Evolutionary conservation across 176 grass and related monocot species (phyloP), one percentile per base, ranked within the genome.

Genomic region (Puccinellia tenuiflora): DNA sequence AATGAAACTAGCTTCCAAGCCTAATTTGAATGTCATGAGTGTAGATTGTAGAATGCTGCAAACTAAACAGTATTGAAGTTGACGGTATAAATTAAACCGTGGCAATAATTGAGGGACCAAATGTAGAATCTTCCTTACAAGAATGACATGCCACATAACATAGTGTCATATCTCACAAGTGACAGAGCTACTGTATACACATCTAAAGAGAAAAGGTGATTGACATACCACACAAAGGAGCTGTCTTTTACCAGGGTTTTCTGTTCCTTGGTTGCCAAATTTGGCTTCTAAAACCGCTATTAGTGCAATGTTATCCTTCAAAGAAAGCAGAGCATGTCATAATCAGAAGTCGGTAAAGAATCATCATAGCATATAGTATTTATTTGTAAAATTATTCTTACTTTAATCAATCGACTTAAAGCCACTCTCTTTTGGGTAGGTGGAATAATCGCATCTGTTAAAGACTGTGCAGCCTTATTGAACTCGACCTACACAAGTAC

Each of bases 391-490:
- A 34, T 56, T 76, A n/a, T 60, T 42, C 61, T 79, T 76, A 93
- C 97, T 76, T 99, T 99, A 78, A 99, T 85, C 85, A 99, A 86
- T 43, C 97, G 89, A 79, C 54, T 92, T 62, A 99, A 86, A 84
- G 97, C 97, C 56, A 86, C 81, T 85, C 91, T 96, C 88, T 88
- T 94, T 79, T 99, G 97, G 83, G 78, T 33, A 92, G 93, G 26
- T 83, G 87, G 84, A 82, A 99, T 99, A 75, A 91, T 94, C 1
- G 86, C 86, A 54, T 96, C 97, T n/a, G 93, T 96, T 86, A 99
- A 87, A 69, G 97, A 99, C 63, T 99, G 93, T 88, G 97, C 97
- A 83, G 97, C 97, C 85, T 99, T 99, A 83, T 99, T 99, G 65
- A 99, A 99, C 60, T 99, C 93, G 87, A 99, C 97, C 97, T 99